Base-by-base conservation (phyloP, 768 basidiomycete genomes). In the Gautieria morchelliformis region DNA sequence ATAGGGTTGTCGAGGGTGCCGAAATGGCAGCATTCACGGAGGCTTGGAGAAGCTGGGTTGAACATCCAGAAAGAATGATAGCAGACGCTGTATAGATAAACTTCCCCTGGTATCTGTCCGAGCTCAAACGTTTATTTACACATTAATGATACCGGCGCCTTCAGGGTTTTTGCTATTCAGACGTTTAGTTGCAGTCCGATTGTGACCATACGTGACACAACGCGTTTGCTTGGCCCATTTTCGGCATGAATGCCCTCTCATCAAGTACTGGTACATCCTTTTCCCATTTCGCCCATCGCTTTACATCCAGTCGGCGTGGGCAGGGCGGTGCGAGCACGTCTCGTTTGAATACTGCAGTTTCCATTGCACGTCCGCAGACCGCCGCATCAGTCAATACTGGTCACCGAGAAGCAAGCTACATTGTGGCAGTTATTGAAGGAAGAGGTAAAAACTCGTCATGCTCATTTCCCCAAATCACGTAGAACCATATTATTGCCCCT, bases 11-110 rank as follows among this genome's bases (percentile, higher is more conserved):
- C 10, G 91, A 94, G 66, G 91, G 91, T 4, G 91, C 90, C 1
- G 91, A 94, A 71, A 67, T 94, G 60, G 89, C 87, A 53, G 89
- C 87, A 61, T 91, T 94, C 67, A 86, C 91, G 59, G 89, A 93
- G 72, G 74, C 76, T 44, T 94, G 91, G 91, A 80, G 90, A 59
- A 73, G 70, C 15, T 89, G 82, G 75, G 86, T 92, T 15, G 90
- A 93, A 71, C 67, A 71, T 1, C 92, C 92, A 3, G 80, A 77
- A 67, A 74, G 85, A 67, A 65, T 91, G 59, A 78, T 90, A 62
- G 88, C 63, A 4, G 76, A 76, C 47, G 72, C 72, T 0, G 63
- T 76, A 12, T 77, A 62, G 73, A 37, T 35, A 40, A n/a, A 35
- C 12, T 15, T 52, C 3, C 33, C 14, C 2, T 17, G 33, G n/a